Conservation (phyloP, 2,329 filamentous ascomycete species). For the Ophiostoma ulmi region DNA sequence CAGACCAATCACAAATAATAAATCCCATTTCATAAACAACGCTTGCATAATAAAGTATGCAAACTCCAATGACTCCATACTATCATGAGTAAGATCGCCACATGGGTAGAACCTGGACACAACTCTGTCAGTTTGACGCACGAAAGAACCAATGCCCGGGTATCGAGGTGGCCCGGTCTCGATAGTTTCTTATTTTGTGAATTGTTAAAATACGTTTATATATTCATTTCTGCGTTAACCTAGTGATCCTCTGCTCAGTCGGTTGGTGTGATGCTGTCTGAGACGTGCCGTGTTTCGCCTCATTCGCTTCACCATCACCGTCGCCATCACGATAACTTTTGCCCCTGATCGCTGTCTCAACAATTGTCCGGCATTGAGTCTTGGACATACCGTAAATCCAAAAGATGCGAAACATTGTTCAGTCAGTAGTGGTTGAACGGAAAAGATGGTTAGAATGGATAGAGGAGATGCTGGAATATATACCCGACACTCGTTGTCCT, state of each 20-base stretch:
- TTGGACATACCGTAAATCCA: background rate
- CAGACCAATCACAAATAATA: background rate
- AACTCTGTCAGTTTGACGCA: background rate
- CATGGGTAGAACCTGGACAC: background rate
- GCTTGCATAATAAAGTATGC: too few species aligned
- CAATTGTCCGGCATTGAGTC: conserved; percentile 1
- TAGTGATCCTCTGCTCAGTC: background rate
- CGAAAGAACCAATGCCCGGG: background rate
- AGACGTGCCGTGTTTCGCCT: background rate
- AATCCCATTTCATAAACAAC: background rate
- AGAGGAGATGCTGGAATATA: background rate
- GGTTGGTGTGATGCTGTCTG: background rate
- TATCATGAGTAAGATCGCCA: background rate
- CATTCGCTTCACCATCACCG: background rate
- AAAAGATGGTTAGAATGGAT: background rate
- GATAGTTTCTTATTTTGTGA: too few species aligned
- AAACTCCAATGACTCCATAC: background rate
- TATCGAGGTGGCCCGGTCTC: background rate
- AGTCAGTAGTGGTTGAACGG: too few species aligned
- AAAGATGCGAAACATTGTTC: background rate
- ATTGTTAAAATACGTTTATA: too few species aligned
- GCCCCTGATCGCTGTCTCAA: conserved; percentile 5
- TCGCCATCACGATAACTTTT: background rate
- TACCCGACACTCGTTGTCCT: background rate
- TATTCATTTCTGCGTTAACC: too few species aligned